These are phyloP conservation scores for Daldinia concentrica DNA, from an alignment of 495 filamentous ascomycete genomes.

Conservation along the genomic window DNA sequence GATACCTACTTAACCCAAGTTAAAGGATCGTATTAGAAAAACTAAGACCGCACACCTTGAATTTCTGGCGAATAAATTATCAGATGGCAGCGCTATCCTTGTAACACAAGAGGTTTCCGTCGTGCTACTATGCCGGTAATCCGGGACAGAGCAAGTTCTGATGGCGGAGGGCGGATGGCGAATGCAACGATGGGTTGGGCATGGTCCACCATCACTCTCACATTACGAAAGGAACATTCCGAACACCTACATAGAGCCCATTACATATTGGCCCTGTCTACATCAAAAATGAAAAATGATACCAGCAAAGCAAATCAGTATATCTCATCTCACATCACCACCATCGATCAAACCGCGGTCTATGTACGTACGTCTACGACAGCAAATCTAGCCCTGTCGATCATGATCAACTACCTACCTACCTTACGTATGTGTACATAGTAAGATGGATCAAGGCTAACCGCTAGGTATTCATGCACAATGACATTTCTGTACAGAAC, in stretches of 20 bases:
- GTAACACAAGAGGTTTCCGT: constrained; percentile 35
- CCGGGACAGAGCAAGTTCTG: constrained; percentile 33
- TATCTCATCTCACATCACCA: constrained; percentile 4
- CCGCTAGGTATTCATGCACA: constrained; percentile 22
- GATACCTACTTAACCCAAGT: too few relatives aligned
- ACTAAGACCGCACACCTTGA: constrained; percentile 25
- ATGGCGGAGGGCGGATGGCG: constrained; percentile 33
- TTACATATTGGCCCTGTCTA: not conserved
- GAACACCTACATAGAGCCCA: not conserved
- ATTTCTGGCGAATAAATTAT: constrained; percentile 23
- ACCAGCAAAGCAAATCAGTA: constrained; percentile 24
- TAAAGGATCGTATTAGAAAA: constrained; percentile 18
- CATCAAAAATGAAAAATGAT: constrained; percentile 9
- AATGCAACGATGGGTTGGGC: constrained; percentile 36
- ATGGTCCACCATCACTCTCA: constrained; percentile 18
- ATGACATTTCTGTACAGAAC: constrained; percentile 29
- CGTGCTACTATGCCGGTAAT: constrained; percentile 31
- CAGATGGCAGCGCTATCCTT: constrained; percentile 32
- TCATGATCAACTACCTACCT: constrained; percentile 31
- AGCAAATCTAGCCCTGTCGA: constrained; percentile 36
- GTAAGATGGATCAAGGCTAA: constrained; percentile 10
- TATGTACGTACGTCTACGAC: constrained; percentile 18
- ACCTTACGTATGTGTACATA: not conserved
- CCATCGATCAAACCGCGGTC: constrained; percentile 30
- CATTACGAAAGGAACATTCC: constrained; percentile 36